Conservation (phyloP, 2,329 filamentous ascomycete species). For the Coniella vitis region DNA sequence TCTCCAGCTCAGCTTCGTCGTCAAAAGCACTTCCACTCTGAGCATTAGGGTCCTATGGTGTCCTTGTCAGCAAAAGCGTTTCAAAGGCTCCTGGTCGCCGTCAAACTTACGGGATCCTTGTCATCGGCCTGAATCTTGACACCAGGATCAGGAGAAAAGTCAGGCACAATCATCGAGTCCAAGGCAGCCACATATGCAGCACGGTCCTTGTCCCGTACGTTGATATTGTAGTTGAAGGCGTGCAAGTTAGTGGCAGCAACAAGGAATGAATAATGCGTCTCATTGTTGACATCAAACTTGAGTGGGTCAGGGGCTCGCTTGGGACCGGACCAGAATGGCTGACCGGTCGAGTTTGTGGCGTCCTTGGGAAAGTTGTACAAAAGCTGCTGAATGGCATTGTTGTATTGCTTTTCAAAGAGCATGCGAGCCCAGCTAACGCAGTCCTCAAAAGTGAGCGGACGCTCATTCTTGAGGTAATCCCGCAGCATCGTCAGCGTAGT, state of each 20-base stretch:
- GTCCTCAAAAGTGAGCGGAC: slow-evolving; percentile 88
- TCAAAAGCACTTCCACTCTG: slow-evolving; percentile 49
- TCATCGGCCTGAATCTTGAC: slow-evolving; percentile 98
- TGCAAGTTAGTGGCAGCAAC: slow-evolving; percentile 86
- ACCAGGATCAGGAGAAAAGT: slow-evolving; percentile 82
- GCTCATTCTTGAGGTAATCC: slow-evolving; percentile 85
- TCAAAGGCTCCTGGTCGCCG: not conserved
- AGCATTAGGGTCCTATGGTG: slow-evolving; percentile 68
- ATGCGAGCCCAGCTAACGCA: slow-evolving; percentile 93
- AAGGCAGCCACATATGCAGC: slow-evolving; percentile 72
- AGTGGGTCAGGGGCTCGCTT: slow-evolving; percentile 92
- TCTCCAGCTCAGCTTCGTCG: slow-evolving; percentile 69
- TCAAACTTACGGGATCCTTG: slow-evolving; percentile 65
- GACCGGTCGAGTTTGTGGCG: slow-evolving; percentile 76
- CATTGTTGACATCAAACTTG: slow-evolving; percentile 79
- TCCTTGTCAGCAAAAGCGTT: slow-evolving; percentile 5
- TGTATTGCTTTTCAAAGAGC: slow-evolving; percentile 93
- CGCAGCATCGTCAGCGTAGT: slow-evolving; percentile 84
- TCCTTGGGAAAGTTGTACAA: slow-evolving; percentile 98
- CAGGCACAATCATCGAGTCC: slow-evolving; percentile 89
- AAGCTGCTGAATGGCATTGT: slow-evolving; percentile 92
- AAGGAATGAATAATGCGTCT: slow-evolving; percentile 82
- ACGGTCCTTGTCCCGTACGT: slow-evolving; percentile 66
- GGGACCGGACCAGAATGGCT: slow-evolving; percentile 95
- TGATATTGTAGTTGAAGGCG: slow-evolving; percentile 97